Percentiles rank a stretch among this genome's conserved stretches.
Conservation (phyloP, 495 filamentous ascomycete species). For the Aspergillus sclerotiicarbonarius region DNA sequence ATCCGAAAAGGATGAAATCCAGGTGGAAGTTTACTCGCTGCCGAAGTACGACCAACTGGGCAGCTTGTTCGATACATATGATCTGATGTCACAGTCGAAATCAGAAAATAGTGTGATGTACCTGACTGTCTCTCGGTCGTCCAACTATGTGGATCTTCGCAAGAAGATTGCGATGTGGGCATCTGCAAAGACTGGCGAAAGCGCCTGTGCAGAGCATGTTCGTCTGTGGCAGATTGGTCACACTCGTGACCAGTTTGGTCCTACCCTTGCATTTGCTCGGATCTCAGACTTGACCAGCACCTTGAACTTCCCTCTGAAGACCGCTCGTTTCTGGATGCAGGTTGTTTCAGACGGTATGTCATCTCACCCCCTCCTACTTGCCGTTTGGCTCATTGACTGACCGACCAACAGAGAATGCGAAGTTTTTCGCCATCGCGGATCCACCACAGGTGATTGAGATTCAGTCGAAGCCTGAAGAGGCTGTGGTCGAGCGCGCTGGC, state of each 20-base stretch:
- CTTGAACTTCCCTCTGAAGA: slow-evolving; percentile 27
- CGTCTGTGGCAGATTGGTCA: slow-evolving; percentile 47
- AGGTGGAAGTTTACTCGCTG: slow-evolving; percentile 43
- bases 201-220: slow-evolving; percentile 33
- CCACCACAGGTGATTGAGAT: slow-evolving; percentile 24
- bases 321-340: slow-evolving; percentile 46
- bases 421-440: slow-evolving; percentile 44
- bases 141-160: slow-evolving; percentile 41
- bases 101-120: slow-evolving; percentile 38
- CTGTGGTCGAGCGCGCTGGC: slow-evolving; percentile 26
- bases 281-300: slow-evolving; percentile 35
- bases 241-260: slow-evolving; percentile 33
- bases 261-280: slow-evolving; percentile 37
- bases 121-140: slow-evolving; percentile 37
- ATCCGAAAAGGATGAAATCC: slow-evolving; percentile 23
- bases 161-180: slow-evolving; percentile 41
- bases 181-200: slow-evolving; percentile 21
- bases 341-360: slow-evolving; percentile 37
- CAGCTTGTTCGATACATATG: slow-evolving; percentile 45
- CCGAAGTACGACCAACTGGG: slow-evolving; percentile 33
- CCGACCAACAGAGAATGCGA: slow-evolving; percentile 31
- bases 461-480: slow-evolving; percentile 39
- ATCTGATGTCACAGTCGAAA: slow-evolving; percentile 47
- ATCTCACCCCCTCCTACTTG: background rate
- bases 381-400: background rate